Evolutionary conservation across 768 basidiomycete genomes (phyloP).

Genomic region (Lentinula lateritia): DNA sequence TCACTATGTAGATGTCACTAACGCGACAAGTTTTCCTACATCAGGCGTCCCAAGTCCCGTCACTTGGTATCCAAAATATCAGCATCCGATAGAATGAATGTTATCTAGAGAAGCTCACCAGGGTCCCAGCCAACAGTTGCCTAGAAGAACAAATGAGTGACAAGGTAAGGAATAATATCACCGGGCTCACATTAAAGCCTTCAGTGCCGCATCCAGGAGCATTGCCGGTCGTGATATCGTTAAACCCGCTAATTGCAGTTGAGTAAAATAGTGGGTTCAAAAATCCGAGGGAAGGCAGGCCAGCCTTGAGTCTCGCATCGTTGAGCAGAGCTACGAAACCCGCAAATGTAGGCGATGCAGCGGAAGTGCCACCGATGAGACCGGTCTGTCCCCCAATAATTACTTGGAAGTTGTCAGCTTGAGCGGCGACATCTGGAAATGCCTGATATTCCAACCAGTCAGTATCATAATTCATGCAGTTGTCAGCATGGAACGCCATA

Average conservation of each 20-base stretch:
- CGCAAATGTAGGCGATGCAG: conserved; percentile 20
- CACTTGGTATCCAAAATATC: not conserved
- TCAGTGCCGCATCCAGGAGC: conserved; percentile 42
- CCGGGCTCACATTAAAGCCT: conserved; percentile 24
- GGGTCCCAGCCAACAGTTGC: conserved; percentile 20
- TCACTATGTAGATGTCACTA: not conserved
- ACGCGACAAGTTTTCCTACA: not conserved
- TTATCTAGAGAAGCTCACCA: conserved; percentile 5
- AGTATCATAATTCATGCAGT: not conserved
- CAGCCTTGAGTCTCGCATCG: conserved; percentile 19
- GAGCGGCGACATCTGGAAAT: conserved; percentile 3
- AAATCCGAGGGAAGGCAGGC: conserved; percentile 14
- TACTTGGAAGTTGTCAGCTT: conserved; percentile 4
- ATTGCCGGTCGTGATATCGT: conserved; percentile 20
- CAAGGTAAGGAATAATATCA: not conserved
- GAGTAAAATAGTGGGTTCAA: conserved; percentile 19
- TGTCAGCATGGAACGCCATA: not conserved
- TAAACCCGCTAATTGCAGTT: conserved; percentile 13
- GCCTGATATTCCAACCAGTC: not conserved
- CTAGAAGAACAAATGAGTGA: conserved; percentile 8
- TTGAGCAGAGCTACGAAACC: conserved; percentile 23
- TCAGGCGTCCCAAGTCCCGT: conserved; percentile 6
- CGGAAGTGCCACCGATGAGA: conserved; percentile 10
- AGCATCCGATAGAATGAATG: not conserved
- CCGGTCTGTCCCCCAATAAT: not conserved